Base-by-base conservation (phyloP, 352 stramenopile genomes). In the Phytophthora sojae region DNA sequence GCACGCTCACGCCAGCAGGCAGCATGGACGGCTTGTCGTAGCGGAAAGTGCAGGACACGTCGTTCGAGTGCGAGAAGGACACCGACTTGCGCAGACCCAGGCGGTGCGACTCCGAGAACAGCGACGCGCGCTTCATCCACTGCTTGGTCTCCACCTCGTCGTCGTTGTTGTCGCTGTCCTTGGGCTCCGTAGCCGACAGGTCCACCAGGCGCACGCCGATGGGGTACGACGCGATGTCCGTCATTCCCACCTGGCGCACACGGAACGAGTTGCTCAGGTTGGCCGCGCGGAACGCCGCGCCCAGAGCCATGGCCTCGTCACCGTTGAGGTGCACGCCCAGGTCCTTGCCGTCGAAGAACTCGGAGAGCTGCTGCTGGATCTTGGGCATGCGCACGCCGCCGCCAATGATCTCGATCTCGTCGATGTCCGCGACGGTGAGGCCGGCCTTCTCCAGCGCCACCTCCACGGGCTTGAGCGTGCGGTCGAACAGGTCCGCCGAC, bases 321-420 rank as follows among this genome's bases (percentile, higher is more conserved):
- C 96, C 97, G 81, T 99, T 99, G 52, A 99, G 86, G 82, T 99
- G 98, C 62, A 98, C 93, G 26, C 97, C 94, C 23, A 99, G 84
- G 69, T 98, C 94, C 65, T 92, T 91, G 37, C 85, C 82, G 8
- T 76, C 61, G 37, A 96, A 91, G 54, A 89, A 93, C 19, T 86
- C 76, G 23, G 80, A 77, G 30, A 97, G 83, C 29, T 95, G 84
- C 52, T 98, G 88, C 79, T 99, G 96, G 57, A 99, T 91, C 68
- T 94, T 96, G 17, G 97, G 97, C 63, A 99, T 96, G 45, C 98
- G 93, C 69, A 99, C 97, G 26, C 93, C 96, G 30, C 98, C 98
- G 61, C 97, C 98, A 76, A 99, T 95, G 69, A 99, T 79, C 86
- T 99, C 98, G 35, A 99, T 87, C 21, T 85, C 93, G 64, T 98